These are phyloP conservation scores for Cornus suecica DNA, from an alignment of 148 eudicot species.

Conservation along the genomic window DNA sequence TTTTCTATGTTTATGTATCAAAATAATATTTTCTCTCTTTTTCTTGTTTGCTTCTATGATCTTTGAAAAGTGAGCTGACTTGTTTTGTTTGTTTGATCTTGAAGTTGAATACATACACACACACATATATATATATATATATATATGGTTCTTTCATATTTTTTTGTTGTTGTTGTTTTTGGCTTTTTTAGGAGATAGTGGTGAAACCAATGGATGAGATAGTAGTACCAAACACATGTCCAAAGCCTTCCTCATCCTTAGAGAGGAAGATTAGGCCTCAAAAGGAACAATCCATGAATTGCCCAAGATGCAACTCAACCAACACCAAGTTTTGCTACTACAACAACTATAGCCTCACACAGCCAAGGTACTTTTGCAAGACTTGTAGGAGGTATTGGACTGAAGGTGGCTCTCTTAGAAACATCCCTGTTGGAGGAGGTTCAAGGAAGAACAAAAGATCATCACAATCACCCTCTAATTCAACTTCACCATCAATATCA, in stretches of 20 bases:
- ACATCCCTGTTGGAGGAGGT: slow-evolving; percentile 74
- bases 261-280: slow-evolving; percentile 43
- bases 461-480: slow-evolving; percentile 30
- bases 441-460: slow-evolving; percentile 79
- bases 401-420: slow-evolving; percentile 76
- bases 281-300: slow-evolving; percentile 51
- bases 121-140: no score
- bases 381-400: slow-evolving; percentile 92
- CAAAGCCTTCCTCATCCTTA: slow-evolving; percentile 22
- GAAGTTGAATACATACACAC: background rate
- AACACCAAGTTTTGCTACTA: slow-evolving; percentile 85
- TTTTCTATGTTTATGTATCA: slow-evolving; percentile 24
- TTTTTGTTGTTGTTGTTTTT: slow-evolving; percentile 17
- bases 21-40: slow-evolving; percentile 6
- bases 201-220: slow-evolving; percentile 79
- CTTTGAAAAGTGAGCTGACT: slow-evolving; percentile 22
- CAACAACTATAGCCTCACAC: slow-evolving; percentile 88
- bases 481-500: slow-evolving; percentile 27
- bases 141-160: slow-evolving; percentile 5
- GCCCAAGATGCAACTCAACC: slow-evolving; percentile 73
- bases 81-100: slow-evolving; percentile 25
- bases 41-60: slow-evolving; percentile 23
- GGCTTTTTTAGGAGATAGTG: slow-evolving; percentile 39
- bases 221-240: slow-evolving; percentile 32
- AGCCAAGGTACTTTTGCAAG: slow-evolving; percentile 89